Percentiles rank a stretch among this genome's conserved stretches.
Conservation (phyloP, 345 rosid species). For the Lenwebbia sp. region DNA sequence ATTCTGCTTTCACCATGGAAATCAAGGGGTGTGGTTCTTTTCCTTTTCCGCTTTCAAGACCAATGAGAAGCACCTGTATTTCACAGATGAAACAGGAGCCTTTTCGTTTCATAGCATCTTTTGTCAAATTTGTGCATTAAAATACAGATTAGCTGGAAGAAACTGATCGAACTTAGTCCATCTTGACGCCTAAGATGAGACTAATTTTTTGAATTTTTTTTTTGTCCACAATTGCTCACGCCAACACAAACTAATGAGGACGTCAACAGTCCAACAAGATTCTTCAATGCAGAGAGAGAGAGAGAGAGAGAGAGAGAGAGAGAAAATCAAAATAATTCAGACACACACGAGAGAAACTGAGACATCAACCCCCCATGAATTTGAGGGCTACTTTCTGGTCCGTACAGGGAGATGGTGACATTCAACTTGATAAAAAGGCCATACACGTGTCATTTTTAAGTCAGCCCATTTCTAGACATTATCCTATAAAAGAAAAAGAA, state of each 20-base stretch:
- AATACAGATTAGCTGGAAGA: background rate
- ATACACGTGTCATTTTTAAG: background rate
- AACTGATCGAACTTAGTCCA: background rate
- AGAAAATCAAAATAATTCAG: background rate
- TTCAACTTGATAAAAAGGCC: background rate
- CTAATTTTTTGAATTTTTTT: background rate
- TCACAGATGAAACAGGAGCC: background rate
- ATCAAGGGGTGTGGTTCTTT: background rate
- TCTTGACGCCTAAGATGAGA: background rate
- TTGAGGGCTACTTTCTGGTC: background rate
- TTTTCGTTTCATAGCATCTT: background rate
- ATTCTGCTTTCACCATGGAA: background rate
- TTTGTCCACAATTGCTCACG: background rate
- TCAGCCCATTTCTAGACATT: background rate
- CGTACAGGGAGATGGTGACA: constrained; percentile 2
- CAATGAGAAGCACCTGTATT: background rate
- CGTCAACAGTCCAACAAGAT: background rate
- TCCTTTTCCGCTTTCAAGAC: background rate
- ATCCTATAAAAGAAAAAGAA: background rate
- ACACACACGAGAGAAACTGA: background rate
- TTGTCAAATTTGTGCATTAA: background rate
- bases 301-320: background rate
- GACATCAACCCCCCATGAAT: background rate
- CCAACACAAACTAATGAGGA: background rate
- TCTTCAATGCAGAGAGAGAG: background rate